Evolutionary conservation across 495 filamentous ascomycete genomes (phyloP), one percentile per base, ranked within the genome.

Genomic region (Penicillium daleae): DNA sequence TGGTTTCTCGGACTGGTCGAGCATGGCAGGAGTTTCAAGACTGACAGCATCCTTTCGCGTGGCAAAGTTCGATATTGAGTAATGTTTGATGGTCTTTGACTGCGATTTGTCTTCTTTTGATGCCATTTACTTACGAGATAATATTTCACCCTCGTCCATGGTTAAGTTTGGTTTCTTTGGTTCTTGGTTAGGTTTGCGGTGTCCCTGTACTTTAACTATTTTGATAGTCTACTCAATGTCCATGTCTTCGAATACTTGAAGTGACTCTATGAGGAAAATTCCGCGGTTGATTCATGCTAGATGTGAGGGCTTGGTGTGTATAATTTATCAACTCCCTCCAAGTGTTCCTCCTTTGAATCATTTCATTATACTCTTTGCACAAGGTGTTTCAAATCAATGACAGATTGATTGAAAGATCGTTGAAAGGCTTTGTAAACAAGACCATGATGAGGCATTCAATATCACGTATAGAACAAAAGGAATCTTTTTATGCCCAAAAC

Each of bases 1-100:
- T 66, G 69, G 58, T 72, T 67, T 59, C 7, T 65, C 54, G 63
- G 66, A 65, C 61, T 63, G 67, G 62, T 68, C 53, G 65, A 71
- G 77, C 72, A 77, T 78, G 70, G 71, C 59, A 75, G 75, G 77
- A 79, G 77, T 79, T 78, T 65, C 57, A 68, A 72, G 67, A 70
- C 61, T 66, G 66, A 70, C 60, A 71, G 75, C 72, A 75, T 74
- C 64, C 56, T 58, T 69, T 65, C 50, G 56, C 52, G 19, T 46
- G 65, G 42, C 68, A 60, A 17, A 24, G 51, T 60, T 65, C 27
- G 49, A 62, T 66, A 54, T 62, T 54, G 61, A 52, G 55, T 60
- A 65, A 48, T 59, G 50, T 37, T 57, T 56, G 60, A 56, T 54
- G 51, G 52, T 56, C 39, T 53, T 60, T 60, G 37, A n/a, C 56